Percentiles rank a stretch among this genome's conserved stretches.
Conservation (phyloP, 2,329 filamentous ascomycete genomes). For the Sordariomycetes sp. region DNA sequence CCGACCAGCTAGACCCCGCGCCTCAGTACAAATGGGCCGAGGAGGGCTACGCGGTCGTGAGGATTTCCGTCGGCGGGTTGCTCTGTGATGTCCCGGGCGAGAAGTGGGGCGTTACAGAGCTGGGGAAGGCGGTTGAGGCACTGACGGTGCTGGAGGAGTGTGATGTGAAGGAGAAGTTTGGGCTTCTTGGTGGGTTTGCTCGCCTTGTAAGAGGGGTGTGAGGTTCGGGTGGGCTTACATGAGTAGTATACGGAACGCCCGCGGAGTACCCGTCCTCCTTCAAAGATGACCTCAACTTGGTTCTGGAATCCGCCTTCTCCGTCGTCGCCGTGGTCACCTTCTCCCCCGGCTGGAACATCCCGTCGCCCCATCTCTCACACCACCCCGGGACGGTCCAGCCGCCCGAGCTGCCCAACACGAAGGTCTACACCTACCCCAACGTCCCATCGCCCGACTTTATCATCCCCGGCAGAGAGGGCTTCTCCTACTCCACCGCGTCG, state of each 20-base stretch:
- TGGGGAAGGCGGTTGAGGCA: slow-evolving; percentile 11
- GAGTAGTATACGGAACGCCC: slow-evolving; percentile 1
- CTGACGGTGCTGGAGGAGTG: slow-evolving; percentile 16
- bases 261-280: slow-evolving; percentile 2
- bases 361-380: not conserved
- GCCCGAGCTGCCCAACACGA: not conserved
- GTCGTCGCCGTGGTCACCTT: slow-evolving; percentile 16
- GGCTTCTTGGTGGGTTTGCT: slow-evolving; percentile 21
- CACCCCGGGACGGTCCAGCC: not conserved
- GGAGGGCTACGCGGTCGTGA: slow-evolving; percentile 19
- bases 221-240: not conserved
- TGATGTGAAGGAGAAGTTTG: slow-evolving; percentile 25
- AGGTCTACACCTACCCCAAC: not conserved
- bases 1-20: slow-evolving; percentile 9
- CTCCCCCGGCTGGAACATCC: slow-evolving; percentile 9
- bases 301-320: not conserved
- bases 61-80: not conserved
- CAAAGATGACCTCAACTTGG: not conserved
- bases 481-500: slow-evolving; percentile 41
- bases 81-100: not conserved
- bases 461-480: slow-evolving; percentile 19
- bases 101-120: not conserved
- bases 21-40: slow-evolving; percentile 24
- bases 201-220: not conserved
- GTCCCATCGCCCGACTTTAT: not conserved